Evolutionary conservation across 257 asterid genomes (phyloP), one percentile per base, ranked within the genome.

Genomic region (Penstemon davidsonii): DNA sequence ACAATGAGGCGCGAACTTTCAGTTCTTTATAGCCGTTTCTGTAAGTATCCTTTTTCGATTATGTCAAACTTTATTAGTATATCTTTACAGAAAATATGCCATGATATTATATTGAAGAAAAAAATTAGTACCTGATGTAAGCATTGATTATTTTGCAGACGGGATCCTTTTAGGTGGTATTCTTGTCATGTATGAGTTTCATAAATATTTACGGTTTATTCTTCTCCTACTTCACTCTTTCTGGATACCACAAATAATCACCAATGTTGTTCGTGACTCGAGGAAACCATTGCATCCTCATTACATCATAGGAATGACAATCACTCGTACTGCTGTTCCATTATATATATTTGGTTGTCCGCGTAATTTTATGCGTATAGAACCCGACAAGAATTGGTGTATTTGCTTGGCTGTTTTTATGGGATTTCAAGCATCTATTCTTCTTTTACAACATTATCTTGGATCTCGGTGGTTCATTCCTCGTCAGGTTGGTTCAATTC

Each of bases 381-480:
- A 84, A 75, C 85, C 95, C 13, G 86, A 87, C 72, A 73, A 18
- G 68, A 83, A 73, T 33, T 94, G 96, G 99, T 90, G 96, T 70
- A 76, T 85, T 59, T 81, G 78, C 62, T 78, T 94, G 85, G 82
- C 84, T 45, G 67, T 86, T 68, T 84, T 87, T 71, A 83, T 86
- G 95, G 96, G 86, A 43, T 70, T 87, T 60, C 96, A 94, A 76
- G 96, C 90, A 10, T 80, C 69, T 45, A 33, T 88, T 68, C 97
- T 94, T 82, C 90, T 91, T 60, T 85, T 88, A 60, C 97, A 94
- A 76, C 97, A 94, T 65, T 94, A 94, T 75, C 75, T 94, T 57
- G 99, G 99, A 68, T 85, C 99, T 37, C 87, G 99, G 61, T 94
- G 97, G 71, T 91, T 90, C 82, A 86, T 94, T 71, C 99, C 99